A percentile compares a stretch with the other conserved stretches of the same genome.
These are phyloP conservation scores for Chrysanthemum lavandulifolium DNA, from an alignment of 129 eudicot species.

Conservation along the genomic window DNA sequence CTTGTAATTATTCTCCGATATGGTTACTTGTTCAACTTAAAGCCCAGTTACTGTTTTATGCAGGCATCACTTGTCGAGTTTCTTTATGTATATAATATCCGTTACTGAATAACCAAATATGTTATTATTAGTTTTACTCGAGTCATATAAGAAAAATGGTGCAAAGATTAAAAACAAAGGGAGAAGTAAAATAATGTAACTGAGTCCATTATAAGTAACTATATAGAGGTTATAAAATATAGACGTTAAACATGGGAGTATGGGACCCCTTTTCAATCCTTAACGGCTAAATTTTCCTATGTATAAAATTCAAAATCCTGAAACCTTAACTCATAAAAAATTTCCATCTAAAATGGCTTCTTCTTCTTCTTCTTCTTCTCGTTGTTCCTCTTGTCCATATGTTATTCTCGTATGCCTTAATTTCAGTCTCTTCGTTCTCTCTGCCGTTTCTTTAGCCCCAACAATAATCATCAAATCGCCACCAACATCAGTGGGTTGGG, in stretches of 20 bases:
- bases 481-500: conserved; percentile 61
- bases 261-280: conserved; percentile 2
- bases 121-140: neutral
- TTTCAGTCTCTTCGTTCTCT: conserved; percentile 56
- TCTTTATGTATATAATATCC: neutral
- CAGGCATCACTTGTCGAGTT: neutral
- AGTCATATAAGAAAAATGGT: neutral
- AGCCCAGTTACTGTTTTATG: neutral
- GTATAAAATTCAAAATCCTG: conserved; percentile 24
- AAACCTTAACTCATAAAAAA: conserved; percentile 20
- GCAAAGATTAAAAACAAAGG: neutral
- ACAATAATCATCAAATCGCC: conserved; percentile 52
- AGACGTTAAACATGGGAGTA: neutral
- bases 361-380: conserved; percentile 52
- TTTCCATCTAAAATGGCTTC: conserved; percentile 37
- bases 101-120: neutral
- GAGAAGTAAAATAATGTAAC: neutral
- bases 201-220: neutral
- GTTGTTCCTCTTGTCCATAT: conserved; percentile 48
- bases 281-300: conserved; percentile 12
- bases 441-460: conserved; percentile 56
- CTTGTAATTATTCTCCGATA: neutral
- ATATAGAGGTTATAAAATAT: neutral
- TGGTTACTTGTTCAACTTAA: neutral
- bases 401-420: conserved; percentile 47